phyloP scores from a whole-genome alignment of 257 asterid genomes.

The Nicotiana paniculata region DNA sequence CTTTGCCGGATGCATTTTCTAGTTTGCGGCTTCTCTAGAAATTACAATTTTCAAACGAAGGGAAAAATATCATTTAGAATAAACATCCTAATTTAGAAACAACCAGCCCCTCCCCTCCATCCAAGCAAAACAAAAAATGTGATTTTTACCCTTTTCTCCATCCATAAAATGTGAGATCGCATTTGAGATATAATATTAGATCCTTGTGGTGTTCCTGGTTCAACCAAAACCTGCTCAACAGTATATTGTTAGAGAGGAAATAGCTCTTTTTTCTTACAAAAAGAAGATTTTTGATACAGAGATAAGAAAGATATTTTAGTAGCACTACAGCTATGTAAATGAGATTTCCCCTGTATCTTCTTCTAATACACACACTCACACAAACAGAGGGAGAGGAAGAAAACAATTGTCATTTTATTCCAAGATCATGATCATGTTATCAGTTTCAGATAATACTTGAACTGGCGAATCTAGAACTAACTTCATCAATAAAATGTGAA shows the following conservation, averaged over 20 bases:
- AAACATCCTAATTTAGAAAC: neutral
- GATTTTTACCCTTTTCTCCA: constrained; percentile 79
- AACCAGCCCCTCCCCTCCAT: neutral
- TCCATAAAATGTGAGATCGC: constrained; percentile 93
- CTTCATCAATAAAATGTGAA: neutral
- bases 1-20: constrained; percentile 36
- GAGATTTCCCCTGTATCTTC: neutral
- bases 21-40: constrained; percentile 63
- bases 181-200: constrained; percentile 83
- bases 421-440: no score
- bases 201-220: constrained; percentile 99
- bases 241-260: neutral
- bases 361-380: no score
- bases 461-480: neutral
- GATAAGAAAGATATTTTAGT: neutral
- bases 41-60: constrained; percentile 14
- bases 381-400: no score
- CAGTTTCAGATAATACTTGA: no score
- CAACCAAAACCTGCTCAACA: constrained; percentile 67
- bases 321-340: neutral
- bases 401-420: no score
- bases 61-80: neutral
- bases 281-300: neutral
- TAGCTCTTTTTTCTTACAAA: neutral
- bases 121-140: neutral